These are phyloP conservation scores for Albizia julibrissin DNA, from an alignment of 306 rosid species.

Conservation along the genomic window DNA sequence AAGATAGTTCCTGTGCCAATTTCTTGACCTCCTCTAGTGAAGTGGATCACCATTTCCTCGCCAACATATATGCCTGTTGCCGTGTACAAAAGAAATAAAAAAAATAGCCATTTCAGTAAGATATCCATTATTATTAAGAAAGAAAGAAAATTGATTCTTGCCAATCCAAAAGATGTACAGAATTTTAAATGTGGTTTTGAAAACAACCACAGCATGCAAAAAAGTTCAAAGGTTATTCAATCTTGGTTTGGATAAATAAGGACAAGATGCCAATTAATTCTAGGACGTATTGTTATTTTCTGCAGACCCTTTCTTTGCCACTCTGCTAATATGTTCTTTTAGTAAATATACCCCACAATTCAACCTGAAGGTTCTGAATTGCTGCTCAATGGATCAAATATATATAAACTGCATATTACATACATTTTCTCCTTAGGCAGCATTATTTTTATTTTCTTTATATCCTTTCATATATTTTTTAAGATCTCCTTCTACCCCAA, in stretches of 20 bases:
- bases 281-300: neutral
- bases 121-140: neutral
- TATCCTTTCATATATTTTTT: neutral
- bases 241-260: constrained; percentile 9
- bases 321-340: neutral
- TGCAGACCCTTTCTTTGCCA: neutral
- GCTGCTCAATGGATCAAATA: neutral
- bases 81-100: constrained; percentile 18
- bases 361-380: neutral
- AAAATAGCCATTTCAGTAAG: constrained; percentile 23
- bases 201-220: neutral
- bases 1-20: constrained; percentile 67
- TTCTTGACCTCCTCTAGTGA: constrained; percentile 86
- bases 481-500: neutral
- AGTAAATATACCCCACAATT: neutral
- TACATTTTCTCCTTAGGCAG: neutral
- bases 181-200: neutral
- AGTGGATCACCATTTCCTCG: constrained; percentile 74
- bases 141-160: neutral
- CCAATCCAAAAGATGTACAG: constrained; percentile 11
- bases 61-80: constrained; percentile 73
- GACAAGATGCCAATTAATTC: constrained; percentile 12
- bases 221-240: neutral
- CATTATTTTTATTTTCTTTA: neutral
- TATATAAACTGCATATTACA: neutral